Conservation (phyloP, 2,329 filamentous ascomycete species). For the Nothophaeocryptopus gaeumannii region DNA sequence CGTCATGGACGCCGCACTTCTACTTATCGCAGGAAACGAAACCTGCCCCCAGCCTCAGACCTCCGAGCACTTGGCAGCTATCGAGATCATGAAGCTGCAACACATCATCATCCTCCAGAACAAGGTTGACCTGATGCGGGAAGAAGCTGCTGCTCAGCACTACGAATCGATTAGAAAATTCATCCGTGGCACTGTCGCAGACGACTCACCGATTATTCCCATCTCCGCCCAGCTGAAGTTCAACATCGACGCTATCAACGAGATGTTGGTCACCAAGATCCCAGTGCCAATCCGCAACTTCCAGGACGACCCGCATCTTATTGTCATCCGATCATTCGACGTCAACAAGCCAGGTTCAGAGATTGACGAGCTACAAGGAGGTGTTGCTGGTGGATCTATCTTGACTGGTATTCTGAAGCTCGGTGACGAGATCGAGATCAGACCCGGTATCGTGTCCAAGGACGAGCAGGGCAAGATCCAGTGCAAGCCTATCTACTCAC, state of each 20-base stretch:
- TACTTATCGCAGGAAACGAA: slow-evolving; percentile 98
- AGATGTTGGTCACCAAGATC: slow-evolving; percentile 92
- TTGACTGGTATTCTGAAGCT: slow-evolving; percentile 95
- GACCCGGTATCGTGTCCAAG: slow-evolving; percentile 95
- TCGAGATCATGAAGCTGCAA: slow-evolving; percentile 99
- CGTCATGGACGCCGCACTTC: slow-evolving; percentile 97
- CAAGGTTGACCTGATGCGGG: slow-evolving; percentile 97
- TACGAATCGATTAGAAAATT: slow-evolving; percentile 98
- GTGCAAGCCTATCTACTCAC: slow-evolving; percentile 95
- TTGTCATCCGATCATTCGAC: slow-evolving; percentile 97
- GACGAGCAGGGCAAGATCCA: slow-evolving; percentile 91
- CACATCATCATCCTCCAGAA: slow-evolving; percentile 99
- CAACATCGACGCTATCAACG: slow-evolving; percentile 98
- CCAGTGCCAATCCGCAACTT: slow-evolving; percentile 91
- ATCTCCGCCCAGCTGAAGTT: slow-evolving; percentile 98
- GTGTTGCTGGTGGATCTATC: slow-evolving; percentile 96
- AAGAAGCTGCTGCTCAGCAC: slow-evolving; percentile 89
- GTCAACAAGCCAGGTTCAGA: slow-evolving; percentile 99
- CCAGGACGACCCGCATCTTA: slow-evolving; percentile 91
- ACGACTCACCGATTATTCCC: slow-evolving; percentile 91
- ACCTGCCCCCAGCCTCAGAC: slow-evolving; percentile 97
- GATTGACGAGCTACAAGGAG: slow-evolving; percentile 96
- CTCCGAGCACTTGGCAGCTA: slow-evolving; percentile 95
- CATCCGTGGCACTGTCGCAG: slow-evolving; percentile 93
- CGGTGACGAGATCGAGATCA: slow-evolving; percentile 96